Evolutionary conservation across 2,329 filamentous ascomycete genomes (phyloP), one percentile per base, ranked within the genome.

Genomic region (Cadophora luteo-olivacea): DNA sequence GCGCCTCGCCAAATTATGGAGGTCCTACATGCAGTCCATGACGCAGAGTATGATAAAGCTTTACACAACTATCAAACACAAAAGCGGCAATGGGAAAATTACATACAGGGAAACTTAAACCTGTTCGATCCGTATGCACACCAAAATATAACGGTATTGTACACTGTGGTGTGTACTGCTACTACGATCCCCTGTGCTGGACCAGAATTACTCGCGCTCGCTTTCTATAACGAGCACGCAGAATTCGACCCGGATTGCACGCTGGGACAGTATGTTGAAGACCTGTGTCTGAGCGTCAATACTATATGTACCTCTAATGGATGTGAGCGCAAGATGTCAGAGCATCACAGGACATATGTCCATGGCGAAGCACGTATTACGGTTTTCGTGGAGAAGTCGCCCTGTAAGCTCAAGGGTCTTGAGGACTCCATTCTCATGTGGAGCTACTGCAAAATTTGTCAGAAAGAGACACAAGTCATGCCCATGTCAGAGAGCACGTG

Each of bases 271-370:
- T 99, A 97, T 78, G 91, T 99, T 5, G 94, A 98, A 79, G 93
- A 97, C 74, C 82, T 98, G 19, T 97, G 93, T 75, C 86, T 91
- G 60, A 87, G 87, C 69, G 92, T 93, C 33, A 88, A 91, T 70
- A 87, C 89, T n/a, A 84, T 91, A 1, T 99, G 96, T 79, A 89
- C 89, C 55, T 89, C 91, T 12, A 94, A 94, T 74, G 91, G 92
- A 8, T 99, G 97, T 78, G 93, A 95, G 73, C 90, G 92, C 70
- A 92, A 89, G 73, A 94, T 98, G 92, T 87, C 90, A 65, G 92
- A 97, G 75, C 96, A 99, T 78, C 94, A 98, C 78, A 89, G 94
- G 66, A 97, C 97, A 52, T 99, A 99, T 76, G 97, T 99, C 0
- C 96, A 99, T 75, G 97, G 96, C 33, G 92, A 97, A 78, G 95